Evolutionary conservation across 208 protist species (phyloP), one percentile per base, ranked within the genome.

Genomic region (Trypanosoma scelopori): DNA sequence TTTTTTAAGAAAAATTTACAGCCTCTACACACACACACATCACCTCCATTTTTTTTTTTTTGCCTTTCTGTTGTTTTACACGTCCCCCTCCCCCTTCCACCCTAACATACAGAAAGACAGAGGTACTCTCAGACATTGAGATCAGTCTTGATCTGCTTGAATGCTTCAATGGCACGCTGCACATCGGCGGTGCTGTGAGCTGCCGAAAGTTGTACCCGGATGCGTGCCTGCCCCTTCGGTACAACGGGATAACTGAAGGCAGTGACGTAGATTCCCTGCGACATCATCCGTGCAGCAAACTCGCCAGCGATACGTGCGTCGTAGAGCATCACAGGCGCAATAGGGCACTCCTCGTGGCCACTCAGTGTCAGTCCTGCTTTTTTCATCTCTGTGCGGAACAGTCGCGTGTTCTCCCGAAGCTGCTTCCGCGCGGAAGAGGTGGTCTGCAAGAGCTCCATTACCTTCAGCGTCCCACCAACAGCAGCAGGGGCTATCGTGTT

Each of bases 241-340:
- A 95, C 90, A 37, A 96, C 91, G 11, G 93, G 93, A 67, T 76
- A 97, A 25, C 55, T 78, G 68, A 97, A 97, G 22, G 71, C 90
- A 48, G 93, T 93, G 35, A 97, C 93, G 62, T 97, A 97, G 69
- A 97, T 94, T 49, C 82, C 86, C 27, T 71, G 58, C n/a, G 76
- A 55, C 37, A 97, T 73, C 85, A 97, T 91, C 22, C 81, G 70
- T 13, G 92, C 73, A 1, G 93, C 89, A 47, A 97, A 91, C 20
- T 88, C 47, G 48, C 61, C 43, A 25, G 93, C 93, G 12, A 97
- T 49, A 22, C 68, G 55, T 9, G 93, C 93, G 52, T 97, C 93
- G 35, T 76, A 65, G 0, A 86, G 46, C 79, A 83, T 82, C 0
- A 97, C 82, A 25, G 93, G 91, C 4, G 39, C 76, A 65, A 97